Base-by-base conservation (phyloP, 345 rosid genomes). In the Camelina sativa region DNA sequence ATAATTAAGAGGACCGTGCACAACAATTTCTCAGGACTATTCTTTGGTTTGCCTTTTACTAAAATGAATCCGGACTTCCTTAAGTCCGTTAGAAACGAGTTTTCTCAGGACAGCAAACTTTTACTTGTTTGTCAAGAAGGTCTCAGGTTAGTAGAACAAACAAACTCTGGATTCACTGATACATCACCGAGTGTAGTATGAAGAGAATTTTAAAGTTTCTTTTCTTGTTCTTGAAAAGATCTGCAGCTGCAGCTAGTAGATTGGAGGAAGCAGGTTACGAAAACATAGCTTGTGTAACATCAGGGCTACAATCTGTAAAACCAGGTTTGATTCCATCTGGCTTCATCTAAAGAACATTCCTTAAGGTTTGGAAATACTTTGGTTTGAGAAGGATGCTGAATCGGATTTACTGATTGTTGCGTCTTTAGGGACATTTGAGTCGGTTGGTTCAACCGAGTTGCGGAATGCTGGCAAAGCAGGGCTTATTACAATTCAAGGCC, bases 121-220 rank as follows among this genome's bases (percentile, higher is more conserved):
- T 81, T 94, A 54, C 66, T 94, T 62, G 98, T 94, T 62, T 94
- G 98, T 63, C 97, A 94, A 80, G 97, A 90, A 81, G 98, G 98
- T 17, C 81, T 94, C 72, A 91, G 98, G 98, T 91, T 58, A 74
- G 90, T 77, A 44, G 34, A 23, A 11, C 17, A 30, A 47, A 37
- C 54, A 30, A 47, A 37, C 54, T 77, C 55, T 63, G 54, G 9
- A 15, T 62, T 68, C 53, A 61, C 73, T 46, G 56, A 73, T 34
- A 50, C 43, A 52, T 61, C 32, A 38, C 9, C 15, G 15, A 40
- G 17, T 52, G 23, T 32, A 41, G 43, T 47, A 8, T 16, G 43
- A 34, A 4, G 40, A 44, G 8, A 35, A 8, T 1, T 50, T 19
- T 2, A 30, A 52, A 35, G 69, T 60, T 55, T 72, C 35, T 34